A percentile compares a stretch with the other conserved stretches of the same genome.
Evolutionary conservation across 2,329 filamentous ascomycete species (phyloP).

Genomic region (Ceratocystis variospora): DNA sequence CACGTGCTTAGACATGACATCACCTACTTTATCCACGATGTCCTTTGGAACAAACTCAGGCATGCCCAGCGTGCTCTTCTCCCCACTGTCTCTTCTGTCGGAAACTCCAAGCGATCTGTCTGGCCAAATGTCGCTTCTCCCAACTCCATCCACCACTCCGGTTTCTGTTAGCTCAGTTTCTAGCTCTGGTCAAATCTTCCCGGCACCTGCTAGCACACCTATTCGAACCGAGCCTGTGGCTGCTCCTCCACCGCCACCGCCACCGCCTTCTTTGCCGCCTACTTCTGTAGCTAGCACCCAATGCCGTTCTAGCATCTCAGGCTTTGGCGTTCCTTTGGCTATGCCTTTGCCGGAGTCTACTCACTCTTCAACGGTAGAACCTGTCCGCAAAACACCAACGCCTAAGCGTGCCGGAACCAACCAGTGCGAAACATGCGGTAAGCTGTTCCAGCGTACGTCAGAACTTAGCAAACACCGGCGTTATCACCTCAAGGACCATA

Average conservation of each 20-base stretch:
- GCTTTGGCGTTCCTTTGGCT: constrained; percentile 1
- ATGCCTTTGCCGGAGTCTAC: background rate
- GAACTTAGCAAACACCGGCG: constrained; percentile 22
- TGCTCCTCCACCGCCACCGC: background rate
- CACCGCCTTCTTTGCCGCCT: background rate
- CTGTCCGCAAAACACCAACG: constrained; percentile 9
- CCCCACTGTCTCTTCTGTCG: constrained; percentile 12
- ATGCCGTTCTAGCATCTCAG: background rate
- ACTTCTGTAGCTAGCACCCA: background rate
- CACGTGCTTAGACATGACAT: constrained; percentile 5
- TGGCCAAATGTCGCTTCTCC: constrained; percentile 10
- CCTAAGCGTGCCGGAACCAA: constrained; percentile 11
- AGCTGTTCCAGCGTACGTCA: constrained; percentile 15
- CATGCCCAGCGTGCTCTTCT: constrained; percentile 2
- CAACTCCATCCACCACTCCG: constrained; percentile 17
- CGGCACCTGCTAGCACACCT: constrained; percentile 12
- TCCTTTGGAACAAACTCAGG: constrained; percentile 10
- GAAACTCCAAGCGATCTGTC: constrained; percentile 10
- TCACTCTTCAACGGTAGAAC: constrained; percentile 9
- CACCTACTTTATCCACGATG: constrained; percentile 11
- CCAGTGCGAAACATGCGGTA: constrained; percentile 17
- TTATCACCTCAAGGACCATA: constrained; percentile 22
- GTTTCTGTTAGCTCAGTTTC: constrained; percentile 16
- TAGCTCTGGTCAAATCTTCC: constrained; percentile 16
- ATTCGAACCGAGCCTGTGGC: constrained; percentile 7